phyloP scores from a whole-genome alignment of 345 rosid genomes.

The Corymbia maculata region DNA sequence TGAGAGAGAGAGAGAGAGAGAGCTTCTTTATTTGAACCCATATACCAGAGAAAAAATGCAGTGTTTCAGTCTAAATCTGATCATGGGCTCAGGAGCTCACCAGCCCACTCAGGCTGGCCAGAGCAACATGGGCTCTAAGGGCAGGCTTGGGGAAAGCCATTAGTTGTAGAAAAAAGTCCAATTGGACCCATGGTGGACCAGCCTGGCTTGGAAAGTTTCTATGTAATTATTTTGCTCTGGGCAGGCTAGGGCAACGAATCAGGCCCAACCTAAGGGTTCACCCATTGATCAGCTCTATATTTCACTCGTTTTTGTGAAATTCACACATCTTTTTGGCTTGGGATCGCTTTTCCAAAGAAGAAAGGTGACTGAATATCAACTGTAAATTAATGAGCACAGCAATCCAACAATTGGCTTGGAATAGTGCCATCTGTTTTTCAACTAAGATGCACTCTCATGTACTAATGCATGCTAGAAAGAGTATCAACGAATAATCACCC shows the following conservation, averaged over 20 bases:
- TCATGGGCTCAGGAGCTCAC: neutral
- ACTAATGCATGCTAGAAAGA: neutral
- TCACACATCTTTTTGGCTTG: neutral
- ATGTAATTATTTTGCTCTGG: neutral
- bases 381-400: neutral
- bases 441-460: neutral
- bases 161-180: neutral
- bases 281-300: neutral
- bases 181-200: neutral
- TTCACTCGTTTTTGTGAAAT: neutral
- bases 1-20: neutral
- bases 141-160: neutral
- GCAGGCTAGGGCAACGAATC: neutral
- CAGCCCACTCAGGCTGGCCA: neutral
- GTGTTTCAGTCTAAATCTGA: neutral
- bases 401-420: neutral
- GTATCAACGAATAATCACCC: neutral
- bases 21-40: neutral
- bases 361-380: neutral
- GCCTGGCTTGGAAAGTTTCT: neutral
- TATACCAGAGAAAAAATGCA: neutral
- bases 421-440: neutral
- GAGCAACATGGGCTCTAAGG: neutral
- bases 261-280: fast-evolving
- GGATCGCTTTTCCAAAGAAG: neutral